Evolutionary conservation across 805 yeast genomes (phyloP).

Genomic region (Kluyveromyces starmeri): DNA sequence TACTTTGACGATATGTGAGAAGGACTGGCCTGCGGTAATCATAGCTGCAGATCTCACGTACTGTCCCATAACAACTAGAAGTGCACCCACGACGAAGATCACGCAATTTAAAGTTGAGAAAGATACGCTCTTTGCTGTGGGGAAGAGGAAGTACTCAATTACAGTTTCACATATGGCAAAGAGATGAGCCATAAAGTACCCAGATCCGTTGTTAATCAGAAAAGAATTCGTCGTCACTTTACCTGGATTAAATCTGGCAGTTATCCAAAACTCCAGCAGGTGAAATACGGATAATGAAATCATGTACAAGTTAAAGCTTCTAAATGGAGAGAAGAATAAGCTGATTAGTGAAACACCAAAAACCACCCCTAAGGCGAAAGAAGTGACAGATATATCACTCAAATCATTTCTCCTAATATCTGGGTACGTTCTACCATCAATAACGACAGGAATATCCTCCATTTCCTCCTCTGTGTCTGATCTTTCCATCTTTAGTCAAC

Average conservation of each 20-base stretch:
- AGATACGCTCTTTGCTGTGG: constrained; percentile 26
- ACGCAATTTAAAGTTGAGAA: constrained; percentile 3
- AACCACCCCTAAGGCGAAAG: constrained; percentile 36
- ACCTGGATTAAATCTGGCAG: constrained; percentile 62
- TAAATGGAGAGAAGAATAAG: constrained; percentile 23
- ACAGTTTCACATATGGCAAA: constrained; percentile 44
- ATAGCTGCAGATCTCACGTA: constrained; percentile 62
- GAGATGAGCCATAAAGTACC: constrained; percentile 49
- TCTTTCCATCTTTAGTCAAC: no score
- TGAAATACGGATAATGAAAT: constrained; percentile 57
- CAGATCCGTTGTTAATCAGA: constrained; percentile 52
- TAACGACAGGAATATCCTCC: constrained; percentile 8
- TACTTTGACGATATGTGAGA: constrained; percentile 68
- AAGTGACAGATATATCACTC: constrained; percentile 36
- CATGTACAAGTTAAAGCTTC: constrained; percentile 40
- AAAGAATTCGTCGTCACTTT: constrained; percentile 66
- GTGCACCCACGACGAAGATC: constrained; percentile 36
- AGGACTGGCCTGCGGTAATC: constrained; percentile 80
- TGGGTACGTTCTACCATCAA: constrained; percentile 18
- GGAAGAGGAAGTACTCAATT: constrained; percentile 35
- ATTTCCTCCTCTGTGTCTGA: background rate
- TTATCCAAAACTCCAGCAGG: constrained; percentile 69
- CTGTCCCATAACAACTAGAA: constrained; percentile 58
- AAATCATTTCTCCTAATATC: constrained; percentile 34
- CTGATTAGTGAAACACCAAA: constrained; percentile 34